These are phyloP conservation scores for Ricinus communis DNA, from an alignment of 345 rosid species.

Conservation along the genomic window DNA sequence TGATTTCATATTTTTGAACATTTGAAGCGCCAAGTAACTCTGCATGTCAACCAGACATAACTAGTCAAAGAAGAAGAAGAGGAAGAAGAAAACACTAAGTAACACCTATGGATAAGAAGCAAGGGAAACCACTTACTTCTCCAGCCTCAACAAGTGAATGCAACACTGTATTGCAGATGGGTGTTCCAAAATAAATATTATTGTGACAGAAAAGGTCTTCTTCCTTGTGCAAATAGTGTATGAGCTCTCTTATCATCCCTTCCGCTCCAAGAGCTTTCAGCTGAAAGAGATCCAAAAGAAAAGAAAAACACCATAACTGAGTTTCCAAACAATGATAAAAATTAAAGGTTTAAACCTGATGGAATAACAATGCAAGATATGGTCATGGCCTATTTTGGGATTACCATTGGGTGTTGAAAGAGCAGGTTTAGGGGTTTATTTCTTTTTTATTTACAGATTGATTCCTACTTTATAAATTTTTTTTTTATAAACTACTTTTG, in stretches of 20 bases:
- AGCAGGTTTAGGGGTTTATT: too few relatives aligned
- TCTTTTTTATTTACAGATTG: too few relatives aligned
- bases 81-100: neutral
- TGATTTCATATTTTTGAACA: constrained; percentile 58
- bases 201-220: constrained; percentile 41
- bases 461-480: too few relatives aligned
- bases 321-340: constrained; percentile 1
- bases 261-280: constrained; percentile 73
- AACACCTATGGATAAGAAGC: constrained; percentile 17
- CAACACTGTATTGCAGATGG: constrained; percentile 59
- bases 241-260: constrained; percentile 67
- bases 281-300: constrained; percentile 38
- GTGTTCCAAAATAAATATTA: constrained; percentile 40
- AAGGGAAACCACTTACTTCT: constrained; percentile 48
- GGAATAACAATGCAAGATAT: constrained; percentile 1
- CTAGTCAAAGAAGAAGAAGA: constrained; percentile 10
- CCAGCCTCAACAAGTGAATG: constrained; percentile 57
- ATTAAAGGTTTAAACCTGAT: neutral
- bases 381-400: too few relatives aligned
- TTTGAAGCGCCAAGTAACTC: constrained; percentile 48
- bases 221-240: constrained; percentile 47
- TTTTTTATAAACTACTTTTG: too few relatives aligned
- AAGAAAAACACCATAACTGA: neutral
- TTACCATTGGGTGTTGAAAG: too few relatives aligned
- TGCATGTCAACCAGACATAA: constrained; percentile 39